A percentile compares a stretch with the other conserved stretches of the same genome.
Evolutionary conservation across 805 yeast species (phyloP).

Genomic region (Candida ponderosae): DNA sequence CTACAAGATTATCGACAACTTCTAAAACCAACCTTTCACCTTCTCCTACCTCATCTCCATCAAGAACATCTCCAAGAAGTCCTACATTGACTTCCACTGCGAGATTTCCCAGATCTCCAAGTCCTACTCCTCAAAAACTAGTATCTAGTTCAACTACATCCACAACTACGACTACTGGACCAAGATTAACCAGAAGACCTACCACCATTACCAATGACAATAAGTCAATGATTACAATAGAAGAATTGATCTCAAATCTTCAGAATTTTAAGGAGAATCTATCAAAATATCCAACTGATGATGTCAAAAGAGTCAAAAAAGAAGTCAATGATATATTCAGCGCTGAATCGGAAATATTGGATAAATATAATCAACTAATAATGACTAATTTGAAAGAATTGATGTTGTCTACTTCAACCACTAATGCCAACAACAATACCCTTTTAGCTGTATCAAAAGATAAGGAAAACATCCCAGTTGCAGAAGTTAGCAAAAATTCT

Average conservation of each 20-base stretch:
- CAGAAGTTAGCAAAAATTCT: too few relatives aligned
- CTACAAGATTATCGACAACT: conserved; percentile 5
- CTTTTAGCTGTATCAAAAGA: too few relatives aligned
- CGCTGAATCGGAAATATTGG: conserved; percentile 22
- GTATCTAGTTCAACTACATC: conserved; percentile 1
- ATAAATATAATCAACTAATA: conserved; percentile 30
- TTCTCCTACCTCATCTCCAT: conserved; percentile 5
- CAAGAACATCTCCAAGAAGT: not conserved
- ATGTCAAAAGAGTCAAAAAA: conserved; percentile 15
- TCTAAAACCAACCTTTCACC: conserved; percentile 15
- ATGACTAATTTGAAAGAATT: conserved; percentile 5
- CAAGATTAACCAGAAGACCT: not conserved
- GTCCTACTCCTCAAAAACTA: conserved; percentile 2
- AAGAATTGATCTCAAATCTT: conserved; percentile 9
- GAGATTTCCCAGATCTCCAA: not conserved
- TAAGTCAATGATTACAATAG: conserved; percentile 2
- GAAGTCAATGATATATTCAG: conserved; percentile 15
- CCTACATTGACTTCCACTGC: not conserved
- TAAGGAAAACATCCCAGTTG: too few relatives aligned
- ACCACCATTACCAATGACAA: conserved; percentile 8
- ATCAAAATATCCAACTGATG: conserved; percentile 12
- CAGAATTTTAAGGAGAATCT: conserved; percentile 12
- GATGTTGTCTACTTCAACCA: too few relatives aligned
- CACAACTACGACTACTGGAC: not conserved
- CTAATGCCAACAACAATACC: not conserved